phyloP scores from a whole-genome alignment of 2,329 filamentous ascomycete genomes.

The Ophiostoma sp. region DNA sequence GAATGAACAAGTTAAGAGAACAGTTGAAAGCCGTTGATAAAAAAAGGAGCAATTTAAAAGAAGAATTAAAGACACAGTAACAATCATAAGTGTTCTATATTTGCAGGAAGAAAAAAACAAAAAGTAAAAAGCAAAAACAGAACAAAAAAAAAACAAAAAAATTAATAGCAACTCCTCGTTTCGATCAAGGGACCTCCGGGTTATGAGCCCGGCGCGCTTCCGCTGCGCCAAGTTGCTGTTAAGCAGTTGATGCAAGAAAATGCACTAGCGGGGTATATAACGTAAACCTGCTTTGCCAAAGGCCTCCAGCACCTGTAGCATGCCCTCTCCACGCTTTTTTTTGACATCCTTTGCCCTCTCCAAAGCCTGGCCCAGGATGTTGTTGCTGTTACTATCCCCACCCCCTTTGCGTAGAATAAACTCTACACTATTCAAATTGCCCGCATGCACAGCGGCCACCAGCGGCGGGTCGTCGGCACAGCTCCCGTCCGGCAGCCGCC shows the following conservation, averaged over 20 bases:
- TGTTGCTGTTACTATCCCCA: not conserved
- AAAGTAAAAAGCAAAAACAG: not conserved
- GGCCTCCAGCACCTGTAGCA: not conserved
- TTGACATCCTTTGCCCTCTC: not conserved
- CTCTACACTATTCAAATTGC: not conserved
- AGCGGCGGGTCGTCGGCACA: not conserved
- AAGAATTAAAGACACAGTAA: not conserved
- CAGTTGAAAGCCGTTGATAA: not conserved
- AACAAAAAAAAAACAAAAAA: not conserved
- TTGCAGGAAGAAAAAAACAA: not conserved
- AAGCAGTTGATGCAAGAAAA: not conserved
- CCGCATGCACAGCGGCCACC: not conserved
- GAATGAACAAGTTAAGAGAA: not conserved
- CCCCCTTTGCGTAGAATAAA: not conserved
- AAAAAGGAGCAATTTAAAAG: not conserved
- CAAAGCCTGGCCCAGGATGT: not conserved
- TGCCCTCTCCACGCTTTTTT: not conserved
- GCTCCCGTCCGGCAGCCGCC: not conserved
- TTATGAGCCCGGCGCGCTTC: conserved; percentile 26
- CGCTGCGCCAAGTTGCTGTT: conserved; percentile 25
- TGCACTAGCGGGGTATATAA: not conserved
- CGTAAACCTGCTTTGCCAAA: not conserved
- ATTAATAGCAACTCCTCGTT: conserved; percentile 12
- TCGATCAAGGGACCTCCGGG: conserved; percentile 23
- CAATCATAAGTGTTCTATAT: not conserved